These are phyloP conservation scores for Russula ochroleuca DNA, from an alignment of 768 basidiomycete species.

Conservation along the genomic window DNA sequence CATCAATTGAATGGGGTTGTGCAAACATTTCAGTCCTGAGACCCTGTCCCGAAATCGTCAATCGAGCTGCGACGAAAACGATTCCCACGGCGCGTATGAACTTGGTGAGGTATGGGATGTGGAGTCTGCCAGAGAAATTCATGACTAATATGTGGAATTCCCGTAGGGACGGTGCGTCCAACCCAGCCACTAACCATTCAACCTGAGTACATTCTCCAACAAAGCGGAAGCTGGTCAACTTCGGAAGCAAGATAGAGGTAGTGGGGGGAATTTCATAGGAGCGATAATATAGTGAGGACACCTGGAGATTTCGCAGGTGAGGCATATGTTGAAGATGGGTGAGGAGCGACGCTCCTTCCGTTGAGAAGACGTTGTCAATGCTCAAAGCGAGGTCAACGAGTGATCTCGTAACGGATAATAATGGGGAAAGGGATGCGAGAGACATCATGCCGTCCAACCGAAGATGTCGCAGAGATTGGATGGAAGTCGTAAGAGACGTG, in stretches of 20 bases:
- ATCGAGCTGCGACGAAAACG: no score
- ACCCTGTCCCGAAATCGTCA: no score
- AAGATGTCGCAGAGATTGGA: not conserved
- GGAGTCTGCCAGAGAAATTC: no score
- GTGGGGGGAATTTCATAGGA: no score
- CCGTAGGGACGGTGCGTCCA: not conserved
- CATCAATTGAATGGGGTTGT: not conserved
- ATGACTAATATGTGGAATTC: not conserved
- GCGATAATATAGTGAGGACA: not conserved
- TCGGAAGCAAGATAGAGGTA: not conserved
- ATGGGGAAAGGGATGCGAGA: not conserved
- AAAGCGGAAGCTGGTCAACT: not conserved
- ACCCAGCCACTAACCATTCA: not conserved
- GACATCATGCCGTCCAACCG: not conserved
- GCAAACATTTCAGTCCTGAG: no score
- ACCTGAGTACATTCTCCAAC: not conserved
- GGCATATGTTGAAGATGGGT: not conserved
- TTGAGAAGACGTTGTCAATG: not conserved
- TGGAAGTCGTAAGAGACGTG: no score
- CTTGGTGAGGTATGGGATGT: not conserved
- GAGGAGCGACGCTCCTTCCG: not conserved
- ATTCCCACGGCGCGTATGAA: not conserved
- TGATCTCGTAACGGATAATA: not conserved
- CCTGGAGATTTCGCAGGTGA: not conserved
- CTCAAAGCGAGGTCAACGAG: not conserved